Percentiles rank a stretch among this genome's conserved stretches.
Evolutionary conservation across 768 basidiomycete genomes (phyloP).

Genomic region (Tulasnella sp.): DNA sequence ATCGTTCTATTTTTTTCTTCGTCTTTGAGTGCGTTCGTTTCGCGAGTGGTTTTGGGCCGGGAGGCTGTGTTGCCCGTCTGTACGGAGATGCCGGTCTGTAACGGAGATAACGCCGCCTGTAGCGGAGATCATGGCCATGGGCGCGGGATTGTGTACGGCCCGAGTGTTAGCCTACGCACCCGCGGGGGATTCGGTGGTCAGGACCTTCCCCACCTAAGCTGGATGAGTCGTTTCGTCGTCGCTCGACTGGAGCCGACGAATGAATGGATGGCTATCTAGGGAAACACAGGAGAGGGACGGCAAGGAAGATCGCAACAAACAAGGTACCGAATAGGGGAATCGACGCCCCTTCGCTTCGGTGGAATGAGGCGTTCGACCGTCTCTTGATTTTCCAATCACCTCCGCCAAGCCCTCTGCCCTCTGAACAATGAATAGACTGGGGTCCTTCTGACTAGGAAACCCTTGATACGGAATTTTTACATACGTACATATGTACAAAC

Average conservation of each 20-base stretch:
- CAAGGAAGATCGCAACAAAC: background rate
- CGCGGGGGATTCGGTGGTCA: background rate
- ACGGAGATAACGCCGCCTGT: too few relatives aligned
- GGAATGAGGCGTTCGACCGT: background rate
- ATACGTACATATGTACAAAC: background rate
- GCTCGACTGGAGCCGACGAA: background rate
- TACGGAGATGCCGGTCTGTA: too few relatives aligned
- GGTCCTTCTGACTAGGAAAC: too few relatives aligned
- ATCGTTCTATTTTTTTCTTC: too few relatives aligned
- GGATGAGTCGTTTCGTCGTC: background rate
- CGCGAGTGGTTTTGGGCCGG: background rate
- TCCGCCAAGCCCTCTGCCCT: background rate
- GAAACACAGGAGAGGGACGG: background rate
- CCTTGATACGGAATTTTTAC: background rate
- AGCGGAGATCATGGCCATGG: too few relatives aligned
- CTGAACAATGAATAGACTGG: background rate
- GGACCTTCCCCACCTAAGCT: background rate
- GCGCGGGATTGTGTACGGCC: background rate
- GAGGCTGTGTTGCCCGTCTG: background rate
- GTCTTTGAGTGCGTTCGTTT: too few relatives aligned
- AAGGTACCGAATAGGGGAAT: conserved; percentile 2
- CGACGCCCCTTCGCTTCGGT: background rate
- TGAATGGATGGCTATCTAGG: background rate
- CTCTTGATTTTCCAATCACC: background rate
- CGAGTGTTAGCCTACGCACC: background rate